Base-by-base conservation (phyloP, 2,329 filamentous ascomycete genomes). In the Penicillium hesseltinei region DNA sequence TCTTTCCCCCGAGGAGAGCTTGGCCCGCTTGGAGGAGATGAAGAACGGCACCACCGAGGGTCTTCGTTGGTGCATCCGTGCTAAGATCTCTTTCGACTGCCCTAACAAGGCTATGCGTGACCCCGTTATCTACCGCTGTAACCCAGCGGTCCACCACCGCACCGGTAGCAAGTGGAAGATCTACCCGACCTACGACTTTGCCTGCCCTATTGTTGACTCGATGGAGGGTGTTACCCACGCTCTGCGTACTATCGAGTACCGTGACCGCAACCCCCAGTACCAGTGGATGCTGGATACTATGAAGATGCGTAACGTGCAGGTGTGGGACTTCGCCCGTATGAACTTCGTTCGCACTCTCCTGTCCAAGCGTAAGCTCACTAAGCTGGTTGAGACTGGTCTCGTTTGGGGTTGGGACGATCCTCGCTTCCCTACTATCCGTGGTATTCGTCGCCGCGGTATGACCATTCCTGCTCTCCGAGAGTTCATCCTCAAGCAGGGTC, bases 111-210 rank as follows among this genome's bases (percentile, higher is more conserved):
- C 94, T 52, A 88, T 97, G 84, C 85, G 94, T 64, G 94, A 99
- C 75, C 94, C 94, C 13, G 92, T 97, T 75, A 95, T 99, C 75
- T 97, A 97, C 82, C 88, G 94, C 65, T 97, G 92, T 84, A 96
- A 96, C 70, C 81, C 84, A 6, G 72, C 82, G 48, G 74, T 80
- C 11, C 85, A 88, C 68, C 85, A 86, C 73, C 82, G 85, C 53
- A 88, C 85, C 6, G 84, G 84, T n/a, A 74, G 72, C 48, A 82
- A 80, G 59, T 88, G 85, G 84, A 87, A 87, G 73, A 82, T 86
- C 65, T 88, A 88, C 71, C 85, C 85, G 1, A 88, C 84, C 21
- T 88, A 88, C 68, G 85, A 88, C 71, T 87, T 87, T 69, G 84
- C 82, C 64, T 86, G 83, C 69, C 85, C 85, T 17, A 81, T 88